Conservation (phyloP, 768 basidiomycete species). For the Pilatotrama ljubarskyi region DNA sequence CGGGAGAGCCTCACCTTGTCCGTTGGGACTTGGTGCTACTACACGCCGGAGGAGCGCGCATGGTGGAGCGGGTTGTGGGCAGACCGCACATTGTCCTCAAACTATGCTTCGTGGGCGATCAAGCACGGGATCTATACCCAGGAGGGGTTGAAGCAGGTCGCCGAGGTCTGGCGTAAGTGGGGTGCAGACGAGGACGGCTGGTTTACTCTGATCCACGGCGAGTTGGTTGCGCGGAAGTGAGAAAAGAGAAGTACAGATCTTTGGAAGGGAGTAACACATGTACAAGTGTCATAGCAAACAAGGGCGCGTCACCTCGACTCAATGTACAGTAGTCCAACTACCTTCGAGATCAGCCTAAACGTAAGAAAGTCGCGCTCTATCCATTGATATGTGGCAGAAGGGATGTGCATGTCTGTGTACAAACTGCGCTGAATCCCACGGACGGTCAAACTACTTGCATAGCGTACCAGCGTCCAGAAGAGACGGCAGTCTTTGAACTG, state of each 20-base stretch:
- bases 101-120: constrained; percentile 34
- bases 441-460: too few species aligned
- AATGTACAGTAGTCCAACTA: too few species aligned
- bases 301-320: too few species aligned
- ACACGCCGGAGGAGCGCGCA: constrained; percentile 35
- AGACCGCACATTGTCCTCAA: constrained; percentile 37
- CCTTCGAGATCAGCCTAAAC: too few species aligned
- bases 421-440: too few species aligned
- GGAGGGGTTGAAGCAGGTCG: constrained; percentile 10
- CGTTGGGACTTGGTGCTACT: constrained; percentile 40
- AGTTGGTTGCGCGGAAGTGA: constrained; percentile 14
- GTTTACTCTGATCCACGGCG: constrained; percentile 20
- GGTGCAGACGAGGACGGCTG: constrained; percentile 22
- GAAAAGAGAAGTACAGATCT: not conserved
- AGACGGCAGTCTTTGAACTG: too few species aligned
- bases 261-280: not conserved
- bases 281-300: too few species aligned
- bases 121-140: constrained; percentile 20
- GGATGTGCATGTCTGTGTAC: too few species aligned
- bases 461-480: too few species aligned
- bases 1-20: constrained; percentile 30
- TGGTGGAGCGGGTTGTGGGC: constrained; percentile 44
- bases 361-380: too few species aligned
- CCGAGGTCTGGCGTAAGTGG: constrained; percentile 19
- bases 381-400: too few species aligned